Evolutionary conservation across 805 yeast species (phyloP).

Genomic region (Candida coleopterorum): DNA sequence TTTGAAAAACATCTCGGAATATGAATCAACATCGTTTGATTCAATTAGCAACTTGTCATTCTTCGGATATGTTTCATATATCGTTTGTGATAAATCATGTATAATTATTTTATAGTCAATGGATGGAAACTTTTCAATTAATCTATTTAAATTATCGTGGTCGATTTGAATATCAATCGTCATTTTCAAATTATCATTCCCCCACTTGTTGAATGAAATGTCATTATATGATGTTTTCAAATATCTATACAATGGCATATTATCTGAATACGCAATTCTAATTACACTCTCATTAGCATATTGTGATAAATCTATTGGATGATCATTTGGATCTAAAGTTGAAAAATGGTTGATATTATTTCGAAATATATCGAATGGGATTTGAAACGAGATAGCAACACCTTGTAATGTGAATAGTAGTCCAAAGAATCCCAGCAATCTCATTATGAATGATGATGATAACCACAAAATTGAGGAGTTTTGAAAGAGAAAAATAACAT

Average conservation of each 20-base stretch:
- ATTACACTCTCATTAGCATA: constrained; percentile 43
- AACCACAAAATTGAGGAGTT: not conserved
- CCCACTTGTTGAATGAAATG: constrained; percentile 42
- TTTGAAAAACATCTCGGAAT: constrained; percentile 58
- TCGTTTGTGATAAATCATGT: constrained; percentile 51
- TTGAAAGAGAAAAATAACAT: too few species aligned
- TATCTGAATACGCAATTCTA: constrained; percentile 32
- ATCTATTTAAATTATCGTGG: constrained; percentile 16
- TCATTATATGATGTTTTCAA: constrained; percentile 9
- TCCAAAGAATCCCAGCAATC: not conserved
- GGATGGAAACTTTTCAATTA: constrained; percentile 18
- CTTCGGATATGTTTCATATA: constrained; percentile 51
- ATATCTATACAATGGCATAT: constrained; percentile 14
- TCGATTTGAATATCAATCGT: constrained; percentile 19
- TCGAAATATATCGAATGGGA: not conserved
- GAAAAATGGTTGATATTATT: not conserved
- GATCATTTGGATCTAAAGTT: not conserved
- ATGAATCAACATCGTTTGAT: constrained; percentile 10
- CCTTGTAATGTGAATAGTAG: not conserved
- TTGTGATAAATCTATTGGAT: constrained; percentile 37
- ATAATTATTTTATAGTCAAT: constrained; percentile 39
- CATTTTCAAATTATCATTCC: constrained; percentile 15
- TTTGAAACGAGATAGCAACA: constrained; percentile 1
- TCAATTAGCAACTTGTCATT: not conserved
- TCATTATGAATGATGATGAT: not conserved